Conservation (phyloP, 2,329 filamentous ascomycete genomes). For the Paraphaeosphaeria minitans region DNA sequence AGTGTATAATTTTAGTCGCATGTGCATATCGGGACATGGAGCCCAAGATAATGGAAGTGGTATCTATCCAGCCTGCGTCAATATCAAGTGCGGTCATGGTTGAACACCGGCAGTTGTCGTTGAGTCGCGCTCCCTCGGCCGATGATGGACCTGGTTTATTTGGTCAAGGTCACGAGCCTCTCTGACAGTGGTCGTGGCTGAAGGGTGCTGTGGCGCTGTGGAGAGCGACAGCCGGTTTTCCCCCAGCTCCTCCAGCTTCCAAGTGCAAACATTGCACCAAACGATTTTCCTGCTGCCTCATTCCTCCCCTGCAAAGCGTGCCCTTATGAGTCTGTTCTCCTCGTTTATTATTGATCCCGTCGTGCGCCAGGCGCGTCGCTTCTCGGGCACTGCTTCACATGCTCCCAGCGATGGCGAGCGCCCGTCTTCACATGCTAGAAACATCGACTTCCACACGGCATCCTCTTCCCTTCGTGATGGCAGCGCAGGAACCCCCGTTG, state of each 20-base stretch:
- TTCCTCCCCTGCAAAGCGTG: constrained; percentile 19
- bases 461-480: constrained; percentile 16
- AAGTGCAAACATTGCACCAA: not conserved
- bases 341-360: constrained; percentile 49
- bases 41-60: constrained; percentile 11
- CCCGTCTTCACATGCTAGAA: constrained; percentile 38
- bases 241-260: not conserved
- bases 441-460: constrained; percentile 13
- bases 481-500: constrained; percentile 14
- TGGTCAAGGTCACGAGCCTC: constrained; percentile 6
- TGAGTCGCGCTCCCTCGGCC: not conserved
- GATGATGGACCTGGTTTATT: not conserved
- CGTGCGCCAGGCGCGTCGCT: constrained; percentile 46
- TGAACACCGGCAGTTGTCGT: not conserved
- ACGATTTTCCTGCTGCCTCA: constrained; percentile 1
- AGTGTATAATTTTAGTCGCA: constrained; percentile 12
- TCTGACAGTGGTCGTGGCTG: constrained; percentile 3
- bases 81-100: not conserved
- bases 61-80: not conserved
- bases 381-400: constrained; percentile 37
- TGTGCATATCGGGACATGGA: constrained; percentile 11
- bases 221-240: constrained; percentile 1
- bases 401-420: constrained; percentile 20
- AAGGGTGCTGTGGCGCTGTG: constrained; percentile 4
- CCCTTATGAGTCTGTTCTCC: constrained; percentile 47